phyloP scores from a whole-genome alignment of 305 asterid species.

The Ajuga reptans region DNA sequence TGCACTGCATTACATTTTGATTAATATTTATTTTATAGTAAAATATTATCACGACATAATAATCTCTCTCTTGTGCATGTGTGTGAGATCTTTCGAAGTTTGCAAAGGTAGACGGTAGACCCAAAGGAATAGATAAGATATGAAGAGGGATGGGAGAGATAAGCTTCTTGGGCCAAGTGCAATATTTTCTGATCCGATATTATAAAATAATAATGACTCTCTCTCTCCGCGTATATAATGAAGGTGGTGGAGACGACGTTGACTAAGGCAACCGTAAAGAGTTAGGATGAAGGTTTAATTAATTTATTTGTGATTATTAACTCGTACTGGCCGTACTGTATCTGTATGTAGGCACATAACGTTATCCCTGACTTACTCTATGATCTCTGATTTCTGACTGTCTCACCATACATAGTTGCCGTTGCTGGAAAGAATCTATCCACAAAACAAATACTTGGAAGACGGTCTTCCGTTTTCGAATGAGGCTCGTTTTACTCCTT shows the following conservation, averaged over 20 bases:
- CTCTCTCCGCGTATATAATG: neutral
- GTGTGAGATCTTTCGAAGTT: constrained; percentile 37
- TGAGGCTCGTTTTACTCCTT: no score
- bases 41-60: constrained; percentile 21
- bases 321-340: no score
- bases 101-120: constrained; percentile 37
- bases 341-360: no score
- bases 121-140: constrained; percentile 63
- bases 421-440: no score
- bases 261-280: neutral
- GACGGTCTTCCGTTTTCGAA: no score
- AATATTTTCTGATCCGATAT: constrained; percentile 39
- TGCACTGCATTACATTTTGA: constrained; percentile 28
- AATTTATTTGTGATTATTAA: no score
- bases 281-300: no score
- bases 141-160: constrained; percentile 60
- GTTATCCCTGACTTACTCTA: no score
- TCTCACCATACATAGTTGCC: no score
- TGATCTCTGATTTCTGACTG: no score
- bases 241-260: constrained; percentile 12
- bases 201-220: constrained; percentile 23
- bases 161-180: constrained; percentile 70
- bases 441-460: no score
- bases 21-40: constrained; percentile 3
- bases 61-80: constrained; percentile 7